These are phyloP conservation scores for Sambucus nigra DNA, from an alignment of 129 eudicot species.

Conservation along the genomic window DNA sequence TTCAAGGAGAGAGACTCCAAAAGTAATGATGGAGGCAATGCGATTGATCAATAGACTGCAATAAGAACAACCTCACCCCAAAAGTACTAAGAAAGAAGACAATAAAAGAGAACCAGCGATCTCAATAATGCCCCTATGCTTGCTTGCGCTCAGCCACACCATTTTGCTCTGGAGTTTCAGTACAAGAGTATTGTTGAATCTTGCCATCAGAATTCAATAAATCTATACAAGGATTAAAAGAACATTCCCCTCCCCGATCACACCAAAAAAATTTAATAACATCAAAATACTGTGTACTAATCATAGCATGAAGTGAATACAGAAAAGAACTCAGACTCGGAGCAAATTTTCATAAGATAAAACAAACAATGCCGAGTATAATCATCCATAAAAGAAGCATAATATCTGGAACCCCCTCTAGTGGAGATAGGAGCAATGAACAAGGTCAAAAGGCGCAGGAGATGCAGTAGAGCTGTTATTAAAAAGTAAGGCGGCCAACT, in stretches of 20 bases:
- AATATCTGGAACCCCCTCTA: neutral
- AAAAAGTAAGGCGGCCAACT: neutral
- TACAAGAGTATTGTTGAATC: neutral
- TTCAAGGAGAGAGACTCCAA: neutral
- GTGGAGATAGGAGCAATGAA: neutral
- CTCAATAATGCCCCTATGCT: neutral
- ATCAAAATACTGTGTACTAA: neutral
- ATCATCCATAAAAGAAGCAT: neutral
- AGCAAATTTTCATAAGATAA: neutral
- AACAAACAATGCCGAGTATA: neutral
- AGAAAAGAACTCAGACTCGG: neutral
- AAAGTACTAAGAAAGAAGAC: neutral
- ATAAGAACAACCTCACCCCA: neutral
- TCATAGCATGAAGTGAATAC: neutral
- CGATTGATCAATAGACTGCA: neutral
- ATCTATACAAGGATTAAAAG: neutral
- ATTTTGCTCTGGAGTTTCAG: neutral
- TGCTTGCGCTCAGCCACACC: neutral
- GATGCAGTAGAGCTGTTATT: neutral
- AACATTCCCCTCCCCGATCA: neutral
- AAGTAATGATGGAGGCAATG: neutral
- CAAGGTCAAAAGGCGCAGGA: neutral
- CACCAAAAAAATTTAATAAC: neutral
- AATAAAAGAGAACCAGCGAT: neutral
- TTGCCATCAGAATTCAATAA: neutral